Evolutionary conservation across 306 rosid genomes (phyloP).

Genomic region (Cicer bijugum): DNA sequence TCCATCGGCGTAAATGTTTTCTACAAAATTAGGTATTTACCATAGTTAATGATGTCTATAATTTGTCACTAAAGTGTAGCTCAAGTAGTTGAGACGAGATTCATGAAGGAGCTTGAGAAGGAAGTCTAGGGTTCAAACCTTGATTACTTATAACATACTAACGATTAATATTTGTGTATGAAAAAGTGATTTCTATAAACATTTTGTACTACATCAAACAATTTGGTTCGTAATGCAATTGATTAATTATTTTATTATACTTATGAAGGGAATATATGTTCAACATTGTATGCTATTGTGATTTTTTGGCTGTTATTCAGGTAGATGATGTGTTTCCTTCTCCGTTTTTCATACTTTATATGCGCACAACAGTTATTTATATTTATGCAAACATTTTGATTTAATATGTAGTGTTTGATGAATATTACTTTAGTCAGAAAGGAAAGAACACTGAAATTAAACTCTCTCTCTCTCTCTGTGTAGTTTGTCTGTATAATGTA

Average conservation of each 20-base stretch:
- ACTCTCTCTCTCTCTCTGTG: neutral
- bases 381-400: conserved; percentile 30
- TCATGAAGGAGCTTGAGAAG: neutral
- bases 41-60: conserved; percentile 16
- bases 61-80: too few relatives aligned
- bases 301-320: conserved; percentile 25
- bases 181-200: neutral
- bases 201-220: conserved; percentile 37
- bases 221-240: conserved; percentile 20
- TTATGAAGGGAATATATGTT: conserved; percentile 12
- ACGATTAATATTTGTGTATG: neutral
- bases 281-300: conserved; percentile 12
- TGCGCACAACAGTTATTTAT: neutral
- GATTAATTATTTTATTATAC: conserved; percentile 25
- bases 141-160: neutral
- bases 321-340: conserved; percentile 22
- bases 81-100: neutral
- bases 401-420: conserved; percentile 36
- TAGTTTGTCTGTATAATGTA: conserved; percentile 30
- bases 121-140: neutral
- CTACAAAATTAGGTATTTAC: conserved; percentile 1
- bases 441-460: conserved; percentile 34
- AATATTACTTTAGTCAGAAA: conserved; percentile 19
- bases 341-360: conserved; percentile 32
- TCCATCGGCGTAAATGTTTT: neutral